phyloP scores from a whole-genome alignment of 306 rosid genomes.

The Begonia fuchsioides region DNA sequence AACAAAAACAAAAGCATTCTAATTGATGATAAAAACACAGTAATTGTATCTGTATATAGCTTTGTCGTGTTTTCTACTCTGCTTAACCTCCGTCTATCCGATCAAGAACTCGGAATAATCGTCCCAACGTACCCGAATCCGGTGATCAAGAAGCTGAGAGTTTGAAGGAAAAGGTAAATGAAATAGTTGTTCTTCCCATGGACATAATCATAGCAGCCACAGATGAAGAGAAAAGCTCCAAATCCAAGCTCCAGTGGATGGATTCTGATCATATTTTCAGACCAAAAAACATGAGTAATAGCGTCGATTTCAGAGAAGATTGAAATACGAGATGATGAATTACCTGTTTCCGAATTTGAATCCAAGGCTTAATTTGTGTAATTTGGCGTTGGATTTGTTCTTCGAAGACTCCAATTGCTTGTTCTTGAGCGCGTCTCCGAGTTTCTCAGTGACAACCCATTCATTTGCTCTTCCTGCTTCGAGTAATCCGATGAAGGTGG shows the following conservation, averaged over 20 bases:
- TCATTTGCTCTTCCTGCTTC: constrained; percentile 85
- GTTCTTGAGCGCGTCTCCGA: constrained; percentile 66
- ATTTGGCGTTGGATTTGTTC: constrained; percentile 44
- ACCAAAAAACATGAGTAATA: background rate
- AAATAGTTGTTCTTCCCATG: constrained; percentile 92
- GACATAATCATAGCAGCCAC: constrained; percentile 91
- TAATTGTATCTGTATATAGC: background rate
- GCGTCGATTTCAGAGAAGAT: background rate
- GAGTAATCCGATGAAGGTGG: constrained; percentile 66
- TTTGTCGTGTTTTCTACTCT: background rate
- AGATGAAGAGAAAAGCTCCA: constrained; percentile 69
- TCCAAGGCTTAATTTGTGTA: constrained; percentile 25
- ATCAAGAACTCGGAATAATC: constrained; percentile 53
- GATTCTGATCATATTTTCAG: constrained; percentile 30
- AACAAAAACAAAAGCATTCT: too few species aligned
- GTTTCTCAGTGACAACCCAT: constrained; percentile 97
- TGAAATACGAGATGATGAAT: background rate
- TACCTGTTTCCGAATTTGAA: constrained; percentile 71
- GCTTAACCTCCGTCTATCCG: background rate
- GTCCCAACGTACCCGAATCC: constrained; percentile 96
- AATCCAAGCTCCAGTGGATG: constrained; percentile 82
- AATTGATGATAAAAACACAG: too few species aligned
- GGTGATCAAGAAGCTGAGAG: constrained; percentile 57
- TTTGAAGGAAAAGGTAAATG: constrained; percentile 87
- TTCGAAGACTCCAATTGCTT: constrained; percentile 65